A percentile compares a stretch with the other conserved stretches of the same genome.
These are phyloP conservation scores for Lepidium campestre DNA, from an alignment of 441 rosid genomes.

Conservation along the genomic window DNA sequence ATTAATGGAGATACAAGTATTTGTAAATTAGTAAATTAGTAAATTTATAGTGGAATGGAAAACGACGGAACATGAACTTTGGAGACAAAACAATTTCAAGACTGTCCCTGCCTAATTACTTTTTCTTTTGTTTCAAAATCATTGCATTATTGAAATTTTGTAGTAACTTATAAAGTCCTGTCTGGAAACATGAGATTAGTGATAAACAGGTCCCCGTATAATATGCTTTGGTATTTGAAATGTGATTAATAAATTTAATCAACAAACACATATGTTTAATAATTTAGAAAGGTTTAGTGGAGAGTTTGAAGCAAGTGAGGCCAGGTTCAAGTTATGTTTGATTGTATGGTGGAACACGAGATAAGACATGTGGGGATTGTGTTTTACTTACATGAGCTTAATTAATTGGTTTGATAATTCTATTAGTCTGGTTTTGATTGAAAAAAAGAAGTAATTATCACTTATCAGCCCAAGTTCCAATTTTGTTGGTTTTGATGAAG, in stretches of 20 bases:
- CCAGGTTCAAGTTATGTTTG: constrained; percentile 31
- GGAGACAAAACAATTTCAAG: constrained; percentile 9
- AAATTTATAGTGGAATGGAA: constrained; percentile 1
- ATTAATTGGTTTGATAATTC: neutral
- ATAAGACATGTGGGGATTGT: constrained; percentile 26
- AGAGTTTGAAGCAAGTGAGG: constrained; percentile 9
- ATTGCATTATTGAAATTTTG: neutral
- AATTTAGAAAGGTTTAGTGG: neutral
- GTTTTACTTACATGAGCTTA: constrained; percentile 17
- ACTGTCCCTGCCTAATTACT: neutral
- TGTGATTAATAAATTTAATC: neutral
- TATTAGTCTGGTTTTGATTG: neutral
- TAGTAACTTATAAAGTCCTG: neutral
- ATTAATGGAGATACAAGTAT: neutral
- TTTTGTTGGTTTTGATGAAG: constrained; percentile 14
- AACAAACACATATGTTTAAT: neutral
- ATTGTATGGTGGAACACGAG: constrained; percentile 29
- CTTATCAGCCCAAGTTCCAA: constrained; percentile 13
- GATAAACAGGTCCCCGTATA: constrained; percentile 1
- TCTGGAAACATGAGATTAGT: neutral
- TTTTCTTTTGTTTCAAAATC: neutral
- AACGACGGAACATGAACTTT: constrained; percentile 22
- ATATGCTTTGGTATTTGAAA: constrained; percentile 6
- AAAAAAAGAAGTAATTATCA: neutral
- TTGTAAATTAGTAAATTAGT: neutral